These are phyloP conservation scores for Colletotrichum endophyticum DNA, from an alignment of 2,329 filamentous ascomycete genomes.

Conservation along the genomic window DNA sequence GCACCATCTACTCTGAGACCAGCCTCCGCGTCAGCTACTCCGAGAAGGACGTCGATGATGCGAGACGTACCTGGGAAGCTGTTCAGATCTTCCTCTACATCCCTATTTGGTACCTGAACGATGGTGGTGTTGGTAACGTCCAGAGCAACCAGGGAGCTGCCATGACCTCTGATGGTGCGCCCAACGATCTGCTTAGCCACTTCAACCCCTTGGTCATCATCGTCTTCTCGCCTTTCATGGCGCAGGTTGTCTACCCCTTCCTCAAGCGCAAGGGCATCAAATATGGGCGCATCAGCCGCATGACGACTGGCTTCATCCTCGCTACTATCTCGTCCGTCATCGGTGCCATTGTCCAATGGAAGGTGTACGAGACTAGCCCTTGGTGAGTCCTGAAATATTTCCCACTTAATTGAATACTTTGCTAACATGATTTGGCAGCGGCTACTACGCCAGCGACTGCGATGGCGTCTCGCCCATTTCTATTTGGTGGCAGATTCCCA, in stretches of 20 bases:
- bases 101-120: conserved; percentile 43
- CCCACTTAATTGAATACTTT: no score
- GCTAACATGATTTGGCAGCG: conserved; percentile 24
- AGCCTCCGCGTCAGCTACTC: conserved; percentile 61
- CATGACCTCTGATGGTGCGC: conserved; percentile 53
- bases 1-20: conserved; percentile 45
- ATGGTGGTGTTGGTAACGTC: conserved; percentile 42
- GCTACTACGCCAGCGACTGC: conserved; percentile 48
- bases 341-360: conserved; percentile 60
- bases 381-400: conserved; percentile 34
- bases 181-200: conserved; percentile 66
- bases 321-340: conserved; percentile 57
- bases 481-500: conserved; percentile 56
- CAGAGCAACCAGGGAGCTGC: conserved; percentile 42
- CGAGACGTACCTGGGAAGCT: conserved; percentile 54
- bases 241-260: conserved; percentile 60
- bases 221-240: conserved; percentile 59
- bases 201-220: conserved; percentile 66
- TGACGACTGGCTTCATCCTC: conserved; percentile 61
- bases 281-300: conserved; percentile 63
- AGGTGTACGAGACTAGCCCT: conserved; percentile 60
- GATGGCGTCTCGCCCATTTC: conserved; percentile 45
- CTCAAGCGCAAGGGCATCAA: conserved; percentile 55
- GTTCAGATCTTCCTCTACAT: conserved; percentile 47
- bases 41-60: conserved; percentile 71